Base-by-base conservation (phyloP, 768 basidiomycete species). In the Hypholoma fasciculare region DNA sequence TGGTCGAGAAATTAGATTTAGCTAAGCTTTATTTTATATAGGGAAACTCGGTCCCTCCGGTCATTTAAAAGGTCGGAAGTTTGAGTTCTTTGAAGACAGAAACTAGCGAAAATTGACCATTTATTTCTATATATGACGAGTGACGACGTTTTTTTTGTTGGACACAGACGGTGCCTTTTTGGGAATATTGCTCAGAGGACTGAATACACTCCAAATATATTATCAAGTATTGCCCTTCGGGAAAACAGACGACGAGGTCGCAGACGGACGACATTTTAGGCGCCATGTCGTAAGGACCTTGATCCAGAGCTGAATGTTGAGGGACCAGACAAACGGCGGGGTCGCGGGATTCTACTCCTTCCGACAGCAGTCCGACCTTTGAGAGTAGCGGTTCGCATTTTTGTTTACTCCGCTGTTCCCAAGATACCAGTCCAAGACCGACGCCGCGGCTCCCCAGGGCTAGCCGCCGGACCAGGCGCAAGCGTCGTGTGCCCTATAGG, bases 51-150 rank as follows among this genome's bases (percentile, higher is more conserved):
- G 57, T 53, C 38, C 13, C 40, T 49, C 57, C 59, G 60, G 57
- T 40, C 59, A 63, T 61, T 60, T 52, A 36, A 52, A 53, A 49
- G 26, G 13, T 52, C 46, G n/a, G 56, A 44, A 51, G 26, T 36
- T 54, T 50, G 34, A 58, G 56, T 59, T 60, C 59, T 60, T 58
- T 42, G 50, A 52, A 51, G 49, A 54, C 46, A 43, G 56, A 48
- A 55, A 53, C 19, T 50, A 48, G 43, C 23, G 44, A 43, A 53
- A 47, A 52, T 19, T 43, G 34, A 34, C 54, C 52, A 47, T 56
- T 42, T 46, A 61, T 58, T 59, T 27, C 57, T 56, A 62, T 62
- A 62, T 9, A 37, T 19, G 51, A 59, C 52, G 54, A 58, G 56
- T 63, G 59, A 54, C 40, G 27, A 47, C 47, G 52, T 42, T 53